Evolutionary conservation across 1,139 yeast species (phyloP), one percentile per base, ranked within the genome.

Genomic region (Scheffersomyces quercinus): DNA sequence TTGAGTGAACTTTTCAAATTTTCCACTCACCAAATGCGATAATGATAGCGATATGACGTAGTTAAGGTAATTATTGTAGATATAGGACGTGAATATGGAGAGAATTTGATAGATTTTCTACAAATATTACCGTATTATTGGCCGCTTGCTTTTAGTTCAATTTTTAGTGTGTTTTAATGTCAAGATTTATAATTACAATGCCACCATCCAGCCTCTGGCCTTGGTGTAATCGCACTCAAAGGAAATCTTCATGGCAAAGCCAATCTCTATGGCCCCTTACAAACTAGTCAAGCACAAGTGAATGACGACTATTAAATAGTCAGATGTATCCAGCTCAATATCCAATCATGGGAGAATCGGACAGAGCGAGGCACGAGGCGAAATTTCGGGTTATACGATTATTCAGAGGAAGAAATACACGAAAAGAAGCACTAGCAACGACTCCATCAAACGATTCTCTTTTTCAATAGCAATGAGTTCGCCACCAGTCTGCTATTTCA

Each of bases 141-240:
- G 20, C 6, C 20, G 4, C 5, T 6, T 20, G 26, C 26, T 20
- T 20, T 20, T 20, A 20, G 8, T 7, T 20, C 7, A 20, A 20
- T 20, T 20, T 6, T 6, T 3, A 20, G 26, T 20, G 26, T 6
- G 26, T 20, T 20, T 20, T 6, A 39, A 67, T 83, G 85, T 83
- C 50, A 72, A 73, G 84, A 73, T 72, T 73, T 73, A 75, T 81
- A 84, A 85, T 83, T 85, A 81, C 90, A 82, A 79, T 75, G 68
- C 63, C 81, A 76, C 80, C 87, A 77, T 75, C 66, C 74, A 75
- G 70, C 51, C 26, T 38, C 53, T 56, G 59, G 59, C 76, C 77
- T 68, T 73, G 84, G 78, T 74, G 82, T 64, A 70, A 78, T 73
- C 88, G 91, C 78, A 85, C 90, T 85, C 91, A 85, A 84, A 81